Evolutionary conservation across 805 yeast species (phyloP).

Genomic region (Teunomyces cretensis): DNA sequence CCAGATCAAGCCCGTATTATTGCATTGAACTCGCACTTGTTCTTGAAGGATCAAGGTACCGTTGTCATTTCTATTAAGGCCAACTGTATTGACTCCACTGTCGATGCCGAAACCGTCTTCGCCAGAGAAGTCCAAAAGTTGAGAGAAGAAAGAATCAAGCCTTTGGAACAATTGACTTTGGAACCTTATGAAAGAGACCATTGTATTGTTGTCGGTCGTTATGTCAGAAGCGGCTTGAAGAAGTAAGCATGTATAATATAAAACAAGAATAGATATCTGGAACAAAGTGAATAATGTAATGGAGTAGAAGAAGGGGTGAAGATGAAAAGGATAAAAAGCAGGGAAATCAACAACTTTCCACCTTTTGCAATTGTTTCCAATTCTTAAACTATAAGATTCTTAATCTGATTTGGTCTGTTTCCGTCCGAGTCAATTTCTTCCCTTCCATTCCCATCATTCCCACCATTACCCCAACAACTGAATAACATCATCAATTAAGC

Average conservation of each 20-base stretch:
- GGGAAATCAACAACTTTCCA: no score
- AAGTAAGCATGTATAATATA: conserved; percentile 25
- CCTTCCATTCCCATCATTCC: no score
- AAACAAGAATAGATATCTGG: background rate
- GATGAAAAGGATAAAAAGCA: no score
- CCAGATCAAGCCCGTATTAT: conserved; percentile 99
- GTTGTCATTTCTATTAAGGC: conserved; percentile 99
- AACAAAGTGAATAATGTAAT: no score
- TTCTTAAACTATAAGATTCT: no score
- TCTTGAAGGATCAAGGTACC: conserved; percentile 97
- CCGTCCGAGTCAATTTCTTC: no score
- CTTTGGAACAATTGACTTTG: conserved; percentile 95
- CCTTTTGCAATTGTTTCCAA: no score
- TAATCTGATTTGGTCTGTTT: no score
- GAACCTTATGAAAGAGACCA: conserved; percentile 99
- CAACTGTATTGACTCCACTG: conserved; percentile 99
- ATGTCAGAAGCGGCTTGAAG: conserved; percentile 83
- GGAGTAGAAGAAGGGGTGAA: no score
- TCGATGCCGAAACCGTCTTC: conserved; percentile 98
- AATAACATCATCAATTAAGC: no score
- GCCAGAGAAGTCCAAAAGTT: conserved; percentile 99
- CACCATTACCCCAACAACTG: no score
- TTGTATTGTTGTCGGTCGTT: conserved; percentile 97
- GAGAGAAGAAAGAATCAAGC: conserved; percentile 98
- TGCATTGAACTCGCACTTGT: conserved; percentile 96